phyloP scores from a whole-genome alignment of 768 basidiomycete species.

The Calocera cornea region DNA sequence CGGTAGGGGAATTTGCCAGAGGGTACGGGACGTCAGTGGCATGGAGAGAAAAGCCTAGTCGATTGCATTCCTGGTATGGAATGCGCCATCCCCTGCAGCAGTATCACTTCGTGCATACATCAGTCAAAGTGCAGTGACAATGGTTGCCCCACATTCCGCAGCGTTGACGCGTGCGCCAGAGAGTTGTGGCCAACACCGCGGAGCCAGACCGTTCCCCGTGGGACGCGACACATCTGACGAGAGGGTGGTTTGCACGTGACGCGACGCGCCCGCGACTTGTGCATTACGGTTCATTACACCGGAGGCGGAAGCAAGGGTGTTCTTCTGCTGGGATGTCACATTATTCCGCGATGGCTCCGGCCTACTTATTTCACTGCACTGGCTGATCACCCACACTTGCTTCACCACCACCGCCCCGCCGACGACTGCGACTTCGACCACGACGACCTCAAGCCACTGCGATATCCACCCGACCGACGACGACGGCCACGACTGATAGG shows the following conservation, averaged over 20 bases:
- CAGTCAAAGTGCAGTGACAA: no score
- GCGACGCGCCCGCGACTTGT: neutral
- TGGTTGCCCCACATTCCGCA: no score
- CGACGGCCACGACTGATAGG: neutral
- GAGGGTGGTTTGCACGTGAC: neutral
- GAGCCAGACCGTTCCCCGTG: no score
- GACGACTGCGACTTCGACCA: neutral
- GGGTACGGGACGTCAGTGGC: no score
- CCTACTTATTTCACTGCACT: neutral
- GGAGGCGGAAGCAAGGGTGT: neutral
- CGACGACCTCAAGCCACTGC: neutral
- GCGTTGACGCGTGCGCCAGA: no score
- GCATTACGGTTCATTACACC: neutral
- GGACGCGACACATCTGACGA: no score
- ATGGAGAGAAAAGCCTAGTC: no score
- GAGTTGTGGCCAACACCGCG: no score
- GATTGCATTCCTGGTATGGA: no score
- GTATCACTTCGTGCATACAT: no score
- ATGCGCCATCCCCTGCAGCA: no score
- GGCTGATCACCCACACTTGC: neutral
- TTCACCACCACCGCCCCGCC: neutral
- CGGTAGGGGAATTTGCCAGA: no score
- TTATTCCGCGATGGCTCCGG: conserved; percentile 3
- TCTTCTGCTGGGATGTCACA: neutral
- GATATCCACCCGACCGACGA: neutral